These are phyloP conservation scores for Selenicereus undatus DNA, from an alignment of 148 eudicot species.

Conservation along the genomic window DNA sequence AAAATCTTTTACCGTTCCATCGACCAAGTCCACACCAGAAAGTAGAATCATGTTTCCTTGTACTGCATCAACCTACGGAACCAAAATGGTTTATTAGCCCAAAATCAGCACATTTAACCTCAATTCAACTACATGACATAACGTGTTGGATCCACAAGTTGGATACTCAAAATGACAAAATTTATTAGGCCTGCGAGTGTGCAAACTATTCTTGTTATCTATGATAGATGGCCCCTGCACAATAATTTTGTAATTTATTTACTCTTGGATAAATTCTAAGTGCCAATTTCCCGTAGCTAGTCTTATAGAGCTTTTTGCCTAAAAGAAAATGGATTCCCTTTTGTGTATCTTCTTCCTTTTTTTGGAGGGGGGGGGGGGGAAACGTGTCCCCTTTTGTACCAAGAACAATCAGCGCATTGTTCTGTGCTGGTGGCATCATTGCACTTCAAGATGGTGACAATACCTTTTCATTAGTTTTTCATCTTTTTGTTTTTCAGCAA, in stretches of 20 bases:
- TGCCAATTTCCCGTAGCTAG: background rate
- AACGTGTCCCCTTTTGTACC: too few species aligned
- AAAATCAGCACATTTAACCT: background rate
- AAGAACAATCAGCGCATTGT: background rate
- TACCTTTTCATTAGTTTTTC: background rate
- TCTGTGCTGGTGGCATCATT: background rate
- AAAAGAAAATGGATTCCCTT: too few species aligned
- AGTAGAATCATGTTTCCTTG: conserved; percentile 59
- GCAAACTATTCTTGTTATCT: background rate
- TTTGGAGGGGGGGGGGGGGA: too few species aligned
- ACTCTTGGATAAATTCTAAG: background rate
- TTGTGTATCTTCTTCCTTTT: background rate
- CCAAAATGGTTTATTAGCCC: conserved; percentile 7
- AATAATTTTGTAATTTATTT: background rate
- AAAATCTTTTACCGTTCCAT: conserved; percentile 74
- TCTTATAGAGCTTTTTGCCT: background rate
- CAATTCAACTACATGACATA: background rate
- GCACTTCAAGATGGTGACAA: background rate
- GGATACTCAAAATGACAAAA: background rate
- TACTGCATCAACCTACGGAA: conserved; percentile 72
- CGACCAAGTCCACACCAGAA: conserved; percentile 95
- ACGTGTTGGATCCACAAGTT: background rate
- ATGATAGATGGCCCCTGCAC: background rate
- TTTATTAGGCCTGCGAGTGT: background rate
- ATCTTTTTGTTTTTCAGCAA: background rate